Percentiles rank a stretch among this genome's conserved stretches.
phyloP scores from a whole-genome alignment of 2,329 filamentous ascomycete genomes.

The Claviceps humidiphila region DNA sequence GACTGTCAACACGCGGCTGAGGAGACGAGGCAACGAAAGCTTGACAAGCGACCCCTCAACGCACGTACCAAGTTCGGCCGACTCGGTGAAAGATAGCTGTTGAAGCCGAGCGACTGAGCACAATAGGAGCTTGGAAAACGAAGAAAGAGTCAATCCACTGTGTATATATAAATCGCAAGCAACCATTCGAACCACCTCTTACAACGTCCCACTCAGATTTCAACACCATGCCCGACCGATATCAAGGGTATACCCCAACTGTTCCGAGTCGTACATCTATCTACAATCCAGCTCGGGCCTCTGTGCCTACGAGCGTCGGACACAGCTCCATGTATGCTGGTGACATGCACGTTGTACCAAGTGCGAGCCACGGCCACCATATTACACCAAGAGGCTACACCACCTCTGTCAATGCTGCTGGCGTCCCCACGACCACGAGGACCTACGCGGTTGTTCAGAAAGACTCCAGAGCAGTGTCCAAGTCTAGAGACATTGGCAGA shows the following conservation, averaged over 20 bases:
- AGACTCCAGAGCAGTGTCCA: conserved; percentile 36
- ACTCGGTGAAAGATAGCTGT: no score
- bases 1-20: background rate
- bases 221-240: conserved; percentile 34
- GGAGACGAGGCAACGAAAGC: background rate
- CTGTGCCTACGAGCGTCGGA: conserved; percentile 37
- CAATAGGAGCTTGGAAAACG: no score
- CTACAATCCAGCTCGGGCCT: conserved; percentile 37
- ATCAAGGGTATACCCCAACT: conserved; percentile 22
- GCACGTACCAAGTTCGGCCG: background rate
- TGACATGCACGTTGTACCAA: conserved; percentile 41
- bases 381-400: conserved; percentile 21
- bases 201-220: no score
- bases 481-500: conserved; percentile 34
- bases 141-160: background rate
- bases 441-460: conserved; percentile 41
- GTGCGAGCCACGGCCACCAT: conserved; percentile 22
- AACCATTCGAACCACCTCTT: no score
- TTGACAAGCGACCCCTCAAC: conserved; percentile 1
- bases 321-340: conserved; percentile 37
- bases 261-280: conserved; percentile 30
- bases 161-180: no score
- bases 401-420: conserved; percentile 20
- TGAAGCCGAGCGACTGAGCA: background rate
- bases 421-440: conserved; percentile 32